phyloP scores from a whole-genome alignment of 768 basidiomycete genomes.

The Kwoniella dejecticola region DNA sequence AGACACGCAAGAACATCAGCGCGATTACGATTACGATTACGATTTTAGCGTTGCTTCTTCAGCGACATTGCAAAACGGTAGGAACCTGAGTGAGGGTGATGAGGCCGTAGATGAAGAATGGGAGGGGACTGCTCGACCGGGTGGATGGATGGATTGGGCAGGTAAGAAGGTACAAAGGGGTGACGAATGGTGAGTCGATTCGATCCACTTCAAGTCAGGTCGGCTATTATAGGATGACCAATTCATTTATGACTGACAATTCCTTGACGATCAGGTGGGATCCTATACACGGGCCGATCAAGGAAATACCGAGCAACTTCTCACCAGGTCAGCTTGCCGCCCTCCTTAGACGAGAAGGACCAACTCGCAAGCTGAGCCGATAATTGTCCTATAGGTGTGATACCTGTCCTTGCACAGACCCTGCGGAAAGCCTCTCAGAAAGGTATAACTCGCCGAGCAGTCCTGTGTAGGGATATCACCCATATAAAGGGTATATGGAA shows the following conservation, averaged over 20 bases:
- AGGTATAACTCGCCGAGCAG: conserved; percentile 39
- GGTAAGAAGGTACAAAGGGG: conserved; percentile 33
- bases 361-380: too few relatives aligned
- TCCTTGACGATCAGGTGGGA: conserved; percentile 45
- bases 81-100: not conserved
- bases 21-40: conserved; percentile 9
- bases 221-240: too few relatives aligned
- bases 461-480: conserved; percentile 37
- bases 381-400: conserved; percentile 34
- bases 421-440: conserved; percentile 24
- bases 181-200: conserved; percentile 41
- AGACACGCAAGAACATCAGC: too few relatives aligned
- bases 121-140: conserved; percentile 47
- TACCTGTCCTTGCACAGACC: conserved; percentile 32
- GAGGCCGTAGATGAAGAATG: conserved; percentile 21
- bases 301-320: conserved; percentile 42
- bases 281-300: conserved; percentile 19
- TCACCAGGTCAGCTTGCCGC: conserved; percentile 38
- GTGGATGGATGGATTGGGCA: conserved; percentile 41
- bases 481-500: conserved; percentile 44
- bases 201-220: too few relatives aligned
- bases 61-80: not conserved
- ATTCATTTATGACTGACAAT: too few relatives aligned
- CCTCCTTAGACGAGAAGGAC: too few relatives aligned
- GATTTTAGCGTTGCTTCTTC: not conserved